Conservation (phyloP, 2,329 filamentous ascomycete genomes). For the Colletotrichum eleusines region DNA sequence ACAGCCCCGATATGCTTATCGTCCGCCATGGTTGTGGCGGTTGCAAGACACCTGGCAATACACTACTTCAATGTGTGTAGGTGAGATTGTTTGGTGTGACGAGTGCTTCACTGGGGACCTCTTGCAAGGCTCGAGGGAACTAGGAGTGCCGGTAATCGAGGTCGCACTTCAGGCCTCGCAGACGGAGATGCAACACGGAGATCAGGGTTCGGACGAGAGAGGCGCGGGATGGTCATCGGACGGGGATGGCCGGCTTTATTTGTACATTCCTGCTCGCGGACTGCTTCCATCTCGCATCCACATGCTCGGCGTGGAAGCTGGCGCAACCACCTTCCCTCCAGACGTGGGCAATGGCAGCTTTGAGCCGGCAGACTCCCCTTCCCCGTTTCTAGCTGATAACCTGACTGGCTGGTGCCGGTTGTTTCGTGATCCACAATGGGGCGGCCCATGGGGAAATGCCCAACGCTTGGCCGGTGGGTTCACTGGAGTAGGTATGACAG, state of each 20-base stretch:
- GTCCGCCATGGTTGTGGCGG: conserved; percentile 22
- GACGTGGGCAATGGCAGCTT: background rate
- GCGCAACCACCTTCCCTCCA: conserved; percentile 31
- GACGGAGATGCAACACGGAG: background rate
- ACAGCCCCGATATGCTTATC: conserved; percentile 17
- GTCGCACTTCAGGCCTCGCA: background rate
- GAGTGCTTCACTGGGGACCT: background rate
- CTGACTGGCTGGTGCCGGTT: background rate
- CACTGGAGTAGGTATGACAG: conserved; percentile 14
- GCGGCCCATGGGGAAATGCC: conserved; percentile 18
- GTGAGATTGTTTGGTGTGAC: background rate
- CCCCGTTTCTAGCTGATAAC: background rate
- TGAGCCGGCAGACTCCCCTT: background rate
- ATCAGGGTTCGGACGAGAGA: background rate
- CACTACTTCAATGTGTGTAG: background rate
- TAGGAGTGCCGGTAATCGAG: background rate
- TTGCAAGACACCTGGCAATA: background rate
- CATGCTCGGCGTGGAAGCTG: background rate
- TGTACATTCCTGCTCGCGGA: conserved; percentile 27
- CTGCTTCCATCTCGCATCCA: conserved; percentile 13
- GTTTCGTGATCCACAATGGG: conserved; percentile 19
- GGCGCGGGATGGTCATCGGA: background rate
- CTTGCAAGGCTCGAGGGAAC: background rate
- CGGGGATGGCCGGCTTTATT: conserved; percentile 19
- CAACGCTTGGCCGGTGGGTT: conserved; percentile 25